Evolutionary conservation across 768 basidiomycete genomes (phyloP).

Genomic region (Psilocybe cubensis): DNA sequence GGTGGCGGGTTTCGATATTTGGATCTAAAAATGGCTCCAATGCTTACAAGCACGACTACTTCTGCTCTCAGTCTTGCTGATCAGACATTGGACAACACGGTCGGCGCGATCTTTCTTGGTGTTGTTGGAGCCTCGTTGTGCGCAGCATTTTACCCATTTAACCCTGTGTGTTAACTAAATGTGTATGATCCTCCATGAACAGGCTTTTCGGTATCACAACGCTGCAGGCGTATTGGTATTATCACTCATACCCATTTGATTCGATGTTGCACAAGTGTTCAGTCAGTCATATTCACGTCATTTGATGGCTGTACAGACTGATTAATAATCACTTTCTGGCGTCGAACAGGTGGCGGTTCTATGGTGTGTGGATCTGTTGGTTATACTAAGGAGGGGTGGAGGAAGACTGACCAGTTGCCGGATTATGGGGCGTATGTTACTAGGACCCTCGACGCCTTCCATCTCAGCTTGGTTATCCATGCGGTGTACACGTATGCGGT

Average conservation of each 20-base stretch:
- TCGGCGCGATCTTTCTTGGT: constrained; percentile 42
- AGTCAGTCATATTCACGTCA: constrained; percentile 24
- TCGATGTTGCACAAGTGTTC: constrained; percentile 36
- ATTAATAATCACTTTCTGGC: not conserved
- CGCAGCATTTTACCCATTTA: constrained; percentile 13
- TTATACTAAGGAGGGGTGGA: too few species aligned
- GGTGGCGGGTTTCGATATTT: not conserved
- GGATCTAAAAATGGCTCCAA: constrained; percentile 19
- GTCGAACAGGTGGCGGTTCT: constrained; percentile 37
- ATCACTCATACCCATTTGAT: constrained; percentile 40
- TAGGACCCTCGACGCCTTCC: constrained; percentile 39
- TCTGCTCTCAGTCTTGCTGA: constrained; percentile 26
- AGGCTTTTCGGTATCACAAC: constrained; percentile 45
- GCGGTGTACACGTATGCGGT: constrained; percentile 40
- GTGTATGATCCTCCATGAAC: not conserved
- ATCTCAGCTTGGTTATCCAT: constrained; percentile 36
- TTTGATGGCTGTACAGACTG: too few species aligned
- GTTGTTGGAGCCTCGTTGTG: constrained; percentile 38
- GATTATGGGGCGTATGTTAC: too few species aligned
- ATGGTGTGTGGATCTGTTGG: constrained; percentile 35
- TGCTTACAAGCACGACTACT: not conserved
- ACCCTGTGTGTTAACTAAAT: not conserved
- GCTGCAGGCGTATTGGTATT: constrained; percentile 44
- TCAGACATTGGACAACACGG: constrained; percentile 40
- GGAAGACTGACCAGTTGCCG: too few species aligned